Evolutionary conservation across 2,329 filamentous ascomycete species (phyloP).

Genomic region (Didymella pomorum): DNA sequence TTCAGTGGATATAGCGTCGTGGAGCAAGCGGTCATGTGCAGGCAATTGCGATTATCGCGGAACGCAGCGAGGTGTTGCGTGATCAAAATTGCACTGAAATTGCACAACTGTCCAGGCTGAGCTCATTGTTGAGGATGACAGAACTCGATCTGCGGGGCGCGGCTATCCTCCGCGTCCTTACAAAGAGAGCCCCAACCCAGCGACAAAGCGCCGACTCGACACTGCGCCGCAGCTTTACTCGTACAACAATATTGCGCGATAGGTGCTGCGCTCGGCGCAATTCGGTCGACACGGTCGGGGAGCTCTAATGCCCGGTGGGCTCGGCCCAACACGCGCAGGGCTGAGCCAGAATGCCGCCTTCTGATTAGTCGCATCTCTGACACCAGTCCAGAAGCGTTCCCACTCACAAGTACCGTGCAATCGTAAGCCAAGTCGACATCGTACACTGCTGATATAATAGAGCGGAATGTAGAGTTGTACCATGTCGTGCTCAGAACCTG

Average conservation of each 20-base stretch:
- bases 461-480: constrained; percentile 7
- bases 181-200: background rate
- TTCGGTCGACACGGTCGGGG: background rate
- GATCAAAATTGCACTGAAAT: background rate
- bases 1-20: too few relatives aligned
- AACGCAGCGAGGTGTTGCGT: background rate
- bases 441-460: constrained; percentile 16
- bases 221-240: background rate
- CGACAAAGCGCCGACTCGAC: background rate
- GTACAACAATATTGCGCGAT: constrained; percentile 12
- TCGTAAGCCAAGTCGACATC: background rate
- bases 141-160: background rate
- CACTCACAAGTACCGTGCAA: background rate
- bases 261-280: constrained; percentile 6
- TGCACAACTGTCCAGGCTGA: background rate
- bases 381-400: background rate
- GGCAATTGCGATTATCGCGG: background rate
- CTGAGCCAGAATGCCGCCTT: background rate
- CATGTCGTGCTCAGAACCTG: constrained; percentile 8
- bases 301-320: background rate
- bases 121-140: background rate
- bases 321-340: background rate
- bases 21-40: too few relatives aligned
- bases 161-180: constrained; percentile 13
- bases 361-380: constrained; percentile 4